Evolutionary conservation across 1,139 yeast species (phyloP), one percentile per base, ranked within the genome.

Genomic region (Casaregolazyma suthepensis): DNA sequence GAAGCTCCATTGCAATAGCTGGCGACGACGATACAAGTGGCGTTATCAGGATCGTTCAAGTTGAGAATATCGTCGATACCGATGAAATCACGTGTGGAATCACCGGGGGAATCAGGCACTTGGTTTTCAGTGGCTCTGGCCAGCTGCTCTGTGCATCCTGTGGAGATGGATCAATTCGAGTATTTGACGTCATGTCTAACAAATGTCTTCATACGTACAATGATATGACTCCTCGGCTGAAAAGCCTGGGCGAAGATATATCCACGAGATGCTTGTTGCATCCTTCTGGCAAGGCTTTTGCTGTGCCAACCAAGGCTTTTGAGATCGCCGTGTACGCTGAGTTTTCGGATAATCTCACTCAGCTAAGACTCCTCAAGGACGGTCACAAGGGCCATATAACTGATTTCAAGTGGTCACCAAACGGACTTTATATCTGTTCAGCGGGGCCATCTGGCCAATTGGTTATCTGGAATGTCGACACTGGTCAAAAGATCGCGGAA

Each of bases 11-110:
- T 2, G 80, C 87, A 0, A 77, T 83, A 53, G 93, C 89, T 29
- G 94, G 96, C 52, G 94, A 88, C 63, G 94, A 87, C 57, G 77
- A 79, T 52, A 80, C 81, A 57, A 19, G 46, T 17, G 51, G 48
- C 3, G 43, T 42, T 19, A 73, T 87, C 53, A 74, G 76, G 9
- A 63, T 88, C 1, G 71, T 87, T 2, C 83, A 81, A 57, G 62
- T 79, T 17, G 71, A 69, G n/a, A 75, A 75, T 44, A 71, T 72
- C 23, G 64, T 69, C 2, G 61, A 64, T 12, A 65, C 71, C 1
- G 63, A 69, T 23, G 71, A 69, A 37, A 50, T 50, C 43, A 56
- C 43, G 76, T 5, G 88, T 81, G 59, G 86, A 79, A 40, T 35
- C 2, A 49, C 53, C 9, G 67, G 56, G 9, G 64, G 69, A 3